Evolutionary conservation across 1,284 basidiomycete species (phyloP).

Genomic region (Ganoderma lucidum): DNA sequence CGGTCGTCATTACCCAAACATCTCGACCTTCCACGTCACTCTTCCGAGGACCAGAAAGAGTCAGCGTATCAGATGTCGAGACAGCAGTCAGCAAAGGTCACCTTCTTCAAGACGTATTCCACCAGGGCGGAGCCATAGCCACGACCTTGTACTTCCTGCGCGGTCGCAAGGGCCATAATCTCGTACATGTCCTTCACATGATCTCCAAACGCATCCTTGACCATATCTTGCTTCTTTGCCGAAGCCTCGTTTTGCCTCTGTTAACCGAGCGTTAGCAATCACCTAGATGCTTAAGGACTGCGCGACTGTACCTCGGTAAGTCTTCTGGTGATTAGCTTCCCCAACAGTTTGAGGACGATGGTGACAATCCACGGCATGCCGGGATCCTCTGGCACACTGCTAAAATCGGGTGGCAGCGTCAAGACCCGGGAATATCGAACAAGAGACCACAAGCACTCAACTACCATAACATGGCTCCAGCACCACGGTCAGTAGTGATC

Average conservation of each 20-base stretch:
- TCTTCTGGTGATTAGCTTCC: neutral
- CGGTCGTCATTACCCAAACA: slow-evolving; percentile 16
- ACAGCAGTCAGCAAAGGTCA: neutral
- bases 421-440: neutral
- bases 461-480: neutral
- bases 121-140: slow-evolving; percentile 15
- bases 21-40: slow-evolving; percentile 22
- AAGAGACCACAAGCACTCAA: neutral
- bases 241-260: slow-evolving; percentile 2
- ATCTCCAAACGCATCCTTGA: slow-evolving; percentile 9
- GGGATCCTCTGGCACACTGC: neutral
- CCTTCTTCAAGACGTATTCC: neutral
- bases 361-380: neutral
- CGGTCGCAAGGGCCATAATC: slow-evolving; percentile 3
- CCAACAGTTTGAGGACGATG: neutral
- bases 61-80: neutral
- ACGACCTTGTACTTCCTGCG: slow-evolving; percentile 12
- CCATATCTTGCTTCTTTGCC: neutral
- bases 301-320: neutral
- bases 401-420: neutral
- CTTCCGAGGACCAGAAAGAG: neutral
- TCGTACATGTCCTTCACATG: slow-evolving; percentile 9
- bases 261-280: neutral
- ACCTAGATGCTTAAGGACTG: neutral
- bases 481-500: neutral